phyloP scores from a whole-genome alignment of 78 protist genomes.

The Trichosphaerium sp. region DNA sequence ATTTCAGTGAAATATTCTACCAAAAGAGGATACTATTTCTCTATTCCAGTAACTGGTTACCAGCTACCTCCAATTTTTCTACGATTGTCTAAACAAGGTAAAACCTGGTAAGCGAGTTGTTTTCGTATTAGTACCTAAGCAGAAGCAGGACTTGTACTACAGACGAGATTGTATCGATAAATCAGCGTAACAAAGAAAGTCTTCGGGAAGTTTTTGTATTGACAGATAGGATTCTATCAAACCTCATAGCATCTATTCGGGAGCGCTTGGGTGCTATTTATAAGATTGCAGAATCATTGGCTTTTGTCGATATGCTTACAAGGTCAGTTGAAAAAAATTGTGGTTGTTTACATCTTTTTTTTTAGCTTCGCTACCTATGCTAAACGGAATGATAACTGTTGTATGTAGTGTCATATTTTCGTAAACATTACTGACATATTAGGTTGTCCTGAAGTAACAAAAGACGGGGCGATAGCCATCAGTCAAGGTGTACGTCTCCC shows the following conservation, averaged over 20 bases:
- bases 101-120: too few relatives aligned
- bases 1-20: too few relatives aligned
- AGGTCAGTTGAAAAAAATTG: too few relatives aligned
- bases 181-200: background rate
- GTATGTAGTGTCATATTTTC: background rate
- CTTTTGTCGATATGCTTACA: background rate
- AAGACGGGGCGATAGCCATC: slow-evolving; percentile 33
- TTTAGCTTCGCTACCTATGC: background rate
- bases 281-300: background rate
- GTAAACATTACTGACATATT: background rate
- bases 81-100: too few relatives aligned
- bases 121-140: too few relatives aligned
- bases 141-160: too few relatives aligned
- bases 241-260: background rate
- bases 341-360: too few relatives aligned
- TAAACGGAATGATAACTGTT: background rate
- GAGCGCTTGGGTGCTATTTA: background rate
- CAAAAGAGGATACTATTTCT: too few relatives aligned
- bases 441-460: slow-evolving; percentile 23
- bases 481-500: slow-evolving; percentile 17
- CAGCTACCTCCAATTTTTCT: too few relatives aligned
- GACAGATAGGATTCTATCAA: background rate
- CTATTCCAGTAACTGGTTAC: too few relatives aligned
- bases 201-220: background rate
- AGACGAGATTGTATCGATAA: too few relatives aligned